A percentile compares a stretch with the other conserved stretches of the same genome.
phyloP scores from a whole-genome alignment of 2,329 filamentous ascomycete species.

The Paecilomyces formosus region DNA sequence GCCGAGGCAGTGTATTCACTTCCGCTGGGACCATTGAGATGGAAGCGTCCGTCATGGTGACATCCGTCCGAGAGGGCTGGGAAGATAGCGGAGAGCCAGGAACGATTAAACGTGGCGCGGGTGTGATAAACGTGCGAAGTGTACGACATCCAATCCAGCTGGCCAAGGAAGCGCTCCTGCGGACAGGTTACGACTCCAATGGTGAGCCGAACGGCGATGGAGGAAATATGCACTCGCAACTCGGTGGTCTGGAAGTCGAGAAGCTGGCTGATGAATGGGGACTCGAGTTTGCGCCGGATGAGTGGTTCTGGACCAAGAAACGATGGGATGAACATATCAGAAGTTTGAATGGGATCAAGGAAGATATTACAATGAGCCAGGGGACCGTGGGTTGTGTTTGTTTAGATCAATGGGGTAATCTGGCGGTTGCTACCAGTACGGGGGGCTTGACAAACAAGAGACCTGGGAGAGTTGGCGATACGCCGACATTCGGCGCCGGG shows the following conservation, averaged over 20 bases:
- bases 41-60: slow-evolving; percentile 82
- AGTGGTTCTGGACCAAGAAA: slow-evolving; percentile 71
- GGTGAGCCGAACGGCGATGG: slow-evolving; percentile 40
- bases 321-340: slow-evolving; percentile 71
- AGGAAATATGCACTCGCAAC: slow-evolving; percentile 52
- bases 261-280: slow-evolving; percentile 55
- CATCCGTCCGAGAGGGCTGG: slow-evolving; percentile 25
- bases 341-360: slow-evolving; percentile 41
- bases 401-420: slow-evolving; percentile 64
- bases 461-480: slow-evolving; percentile 78
- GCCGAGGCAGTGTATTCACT: slow-evolving; percentile 79
- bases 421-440: slow-evolving; percentile 60
- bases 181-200: slow-evolving; percentile 46
- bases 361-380: slow-evolving; percentile 52
- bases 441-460: slow-evolving; percentile 87
- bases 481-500: slow-evolving; percentile 72
- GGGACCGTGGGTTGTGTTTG: slow-evolving; percentile 81
- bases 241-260: slow-evolving; percentile 64
- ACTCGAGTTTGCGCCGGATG: slow-evolving; percentile 58
- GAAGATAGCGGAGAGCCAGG: slow-evolving; percentile 36
- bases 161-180: slow-evolving; percentile 61
- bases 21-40: slow-evolving; percentile 75
- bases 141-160: slow-evolving; percentile 76
- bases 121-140: slow-evolving; percentile 62
- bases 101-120: slow-evolving; percentile 66